A percentile compares a stretch with the other conserved stretches of the same genome.
These are phyloP conservation scores for Gillenia trifoliata DNA, from an alignment of 306 rosid genomes.

Conservation along the genomic window DNA sequence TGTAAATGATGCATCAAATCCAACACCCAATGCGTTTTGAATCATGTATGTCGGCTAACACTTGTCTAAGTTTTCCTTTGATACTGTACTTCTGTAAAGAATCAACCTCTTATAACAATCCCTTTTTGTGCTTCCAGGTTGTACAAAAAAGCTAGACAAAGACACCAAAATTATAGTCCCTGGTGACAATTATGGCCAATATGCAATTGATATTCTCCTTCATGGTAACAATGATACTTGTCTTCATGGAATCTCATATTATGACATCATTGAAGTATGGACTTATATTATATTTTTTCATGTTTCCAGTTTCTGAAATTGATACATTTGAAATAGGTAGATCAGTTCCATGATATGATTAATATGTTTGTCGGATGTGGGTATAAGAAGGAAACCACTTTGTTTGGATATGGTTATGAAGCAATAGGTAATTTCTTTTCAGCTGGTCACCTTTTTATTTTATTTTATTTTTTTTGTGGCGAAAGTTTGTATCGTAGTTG, in stretches of 20 bases:
- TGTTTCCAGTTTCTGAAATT: constrained; percentile 65
- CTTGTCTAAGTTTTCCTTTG: constrained; percentile 7
- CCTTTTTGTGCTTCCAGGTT: constrained; percentile 51
- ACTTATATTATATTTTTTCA: constrained; percentile 10
- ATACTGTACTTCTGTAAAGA: neutral
- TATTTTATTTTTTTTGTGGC: neutral
- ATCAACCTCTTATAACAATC: neutral
- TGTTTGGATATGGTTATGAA: constrained; percentile 96
- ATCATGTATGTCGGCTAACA: neutral
- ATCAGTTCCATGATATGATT: constrained; percentile 87
- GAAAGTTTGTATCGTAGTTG: neutral
- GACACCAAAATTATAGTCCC: constrained; percentile 62
- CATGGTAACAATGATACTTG: constrained; percentile 29
- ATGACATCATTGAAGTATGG: no score
- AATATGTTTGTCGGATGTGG: constrained; percentile 80
- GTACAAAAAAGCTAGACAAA: constrained; percentile 58
- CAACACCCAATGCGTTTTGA: neutral
- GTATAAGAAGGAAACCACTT: constrained; percentile 78
- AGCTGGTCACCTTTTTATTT: neutral
- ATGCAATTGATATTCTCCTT: constrained; percentile 91
- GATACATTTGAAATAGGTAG: constrained; percentile 59
- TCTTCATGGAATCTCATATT: no score
- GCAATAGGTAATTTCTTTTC: constrained; percentile 59
- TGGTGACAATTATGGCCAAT: constrained; percentile 68
- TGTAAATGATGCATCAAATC: neutral